Conservation (phyloP, 768 basidiomycete species). For the Psilocybe sp. region DNA sequence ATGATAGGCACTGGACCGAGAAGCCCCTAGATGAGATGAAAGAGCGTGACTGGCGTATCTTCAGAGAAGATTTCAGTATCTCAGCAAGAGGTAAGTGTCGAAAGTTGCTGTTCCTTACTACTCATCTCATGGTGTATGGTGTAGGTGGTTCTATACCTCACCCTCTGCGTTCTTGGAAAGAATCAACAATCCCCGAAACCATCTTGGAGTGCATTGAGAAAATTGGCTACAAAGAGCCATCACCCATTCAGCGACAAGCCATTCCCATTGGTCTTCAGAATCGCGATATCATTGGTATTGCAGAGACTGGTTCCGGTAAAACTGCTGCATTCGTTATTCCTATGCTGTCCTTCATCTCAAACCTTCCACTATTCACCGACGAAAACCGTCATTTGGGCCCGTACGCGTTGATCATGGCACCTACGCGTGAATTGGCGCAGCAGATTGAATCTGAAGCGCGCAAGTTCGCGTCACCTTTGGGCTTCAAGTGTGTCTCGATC, state of each 20-base stretch:
- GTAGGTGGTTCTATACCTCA: slow-evolving; percentile 91
- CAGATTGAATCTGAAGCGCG: slow-evolving; percentile 93
- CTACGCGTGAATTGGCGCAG: slow-evolving; percentile 97
- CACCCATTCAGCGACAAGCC: slow-evolving; percentile 95
- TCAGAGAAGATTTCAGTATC: slow-evolving; percentile 97
- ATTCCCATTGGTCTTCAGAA: slow-evolving; percentile 99
- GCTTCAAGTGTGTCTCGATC: slow-evolving; percentile 94
- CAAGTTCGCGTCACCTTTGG: slow-evolving; percentile 88
- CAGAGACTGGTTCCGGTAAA: slow-evolving; percentile 99
- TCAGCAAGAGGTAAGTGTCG: slow-evolving; percentile 71
- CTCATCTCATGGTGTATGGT: not conserved
- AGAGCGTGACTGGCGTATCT: slow-evolving; percentile 98
- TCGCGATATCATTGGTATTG: slow-evolving; percentile 96
- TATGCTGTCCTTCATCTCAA: slow-evolving; percentile 92
- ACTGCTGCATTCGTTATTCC: slow-evolving; percentile 98
- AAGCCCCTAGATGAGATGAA: slow-evolving; percentile 92
- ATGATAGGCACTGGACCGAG: slow-evolving; percentile 98
- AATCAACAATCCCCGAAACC: slow-evolving; percentile 75
- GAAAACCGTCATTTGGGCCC: slow-evolving; percentile 94
- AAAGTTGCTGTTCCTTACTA: not conserved
- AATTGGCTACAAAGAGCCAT: slow-evolving; percentile 97
- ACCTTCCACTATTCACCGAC: slow-evolving; percentile 82
- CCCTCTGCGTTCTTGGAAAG: slow-evolving; percentile 89
- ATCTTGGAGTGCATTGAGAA: slow-evolving; percentile 84
- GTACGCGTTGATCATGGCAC: slow-evolving; percentile 88